Base-by-base conservation (phyloP, 2,329 filamentous ascomycete genomes). In the Lizonia empirigonia region DNA sequence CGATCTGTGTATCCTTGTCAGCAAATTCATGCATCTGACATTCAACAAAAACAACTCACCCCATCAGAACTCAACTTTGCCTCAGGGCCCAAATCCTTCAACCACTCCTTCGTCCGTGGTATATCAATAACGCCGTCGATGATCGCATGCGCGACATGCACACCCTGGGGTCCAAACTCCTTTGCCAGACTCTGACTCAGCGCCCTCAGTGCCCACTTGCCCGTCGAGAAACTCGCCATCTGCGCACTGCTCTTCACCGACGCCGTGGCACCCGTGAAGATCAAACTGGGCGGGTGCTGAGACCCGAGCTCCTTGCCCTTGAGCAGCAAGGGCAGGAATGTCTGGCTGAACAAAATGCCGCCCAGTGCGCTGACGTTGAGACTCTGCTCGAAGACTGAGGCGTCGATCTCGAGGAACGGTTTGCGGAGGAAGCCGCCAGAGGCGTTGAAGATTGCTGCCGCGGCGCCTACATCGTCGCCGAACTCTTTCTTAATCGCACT, bases 51-150 rank as follows among this genome's bases (percentile, higher is more conserved):
- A 37, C 23, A 38, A 80, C 87, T 78, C 73, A 91, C 88, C 60
- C 87, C 88, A 58, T 90, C 87, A 7, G 90, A 82, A 55, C 77
- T 85, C 53, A 96, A 84, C 77, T 92, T 93, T 0, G 80, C 83
- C 71, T 87, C 85, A 5, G 80, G 75, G 18, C 78, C 77, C 54
- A 81, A 75, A 30, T 80, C 76, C 67, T 82, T 81, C 47, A 80
- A 68, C 74, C 75, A 86, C 29, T 80, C 80, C 70, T 85, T 87
- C 1, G 85, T 88, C 56, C 83, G 78, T 0, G 89, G 88, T 45
- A 89, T 91, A 70, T 95, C 88, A 70, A 96, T 96, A 1, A 90
- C 82, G 0, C 90, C 91, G 67, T 96, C 91, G 46, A 95, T 86
- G 53, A 96, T 85, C 5, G 87, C 85, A 74, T 95, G 90, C 0